Conservation (phyloP, 2,329 filamentous ascomycete species). For the Apiospora koreana region DNA sequence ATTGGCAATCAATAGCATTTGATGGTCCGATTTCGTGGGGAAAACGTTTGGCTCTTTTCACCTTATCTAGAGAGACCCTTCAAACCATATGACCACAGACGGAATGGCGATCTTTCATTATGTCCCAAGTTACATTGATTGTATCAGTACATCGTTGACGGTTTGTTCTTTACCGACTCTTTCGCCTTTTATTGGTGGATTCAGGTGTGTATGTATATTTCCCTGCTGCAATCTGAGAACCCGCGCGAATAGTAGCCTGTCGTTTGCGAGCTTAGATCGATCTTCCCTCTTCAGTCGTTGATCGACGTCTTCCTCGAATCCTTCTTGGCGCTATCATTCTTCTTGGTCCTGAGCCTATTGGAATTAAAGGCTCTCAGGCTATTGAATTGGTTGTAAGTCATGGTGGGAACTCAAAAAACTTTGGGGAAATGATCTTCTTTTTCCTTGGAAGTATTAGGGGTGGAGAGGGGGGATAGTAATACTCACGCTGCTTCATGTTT, state of each 20-base stretch:
- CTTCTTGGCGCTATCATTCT: conserved; percentile 52
- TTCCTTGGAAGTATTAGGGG: no score
- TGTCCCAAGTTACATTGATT: neutral
- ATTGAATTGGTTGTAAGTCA: conserved; percentile 17
- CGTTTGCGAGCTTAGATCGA: neutral
- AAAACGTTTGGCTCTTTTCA: neutral
- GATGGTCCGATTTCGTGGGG: neutral
- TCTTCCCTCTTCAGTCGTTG: neutral
- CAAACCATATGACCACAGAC: neutral
- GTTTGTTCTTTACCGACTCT: neutral
- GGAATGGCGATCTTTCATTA: neutral
- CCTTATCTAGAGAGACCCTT: neutral
- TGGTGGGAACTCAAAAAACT: neutral
- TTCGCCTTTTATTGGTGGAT: no score
- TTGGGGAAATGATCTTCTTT: neutral
- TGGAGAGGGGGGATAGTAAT: neutral
- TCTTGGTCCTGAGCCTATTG: conserved; percentile 48
- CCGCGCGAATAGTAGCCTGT: neutral
- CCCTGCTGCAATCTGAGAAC: neutral
- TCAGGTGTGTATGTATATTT: no score
- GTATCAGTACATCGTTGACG: neutral
- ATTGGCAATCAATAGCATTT: neutral
- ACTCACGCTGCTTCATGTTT: conserved; percentile 52
- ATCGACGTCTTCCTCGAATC: conserved; percentile 38
- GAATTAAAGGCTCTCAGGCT: conserved; percentile 51